Conservation (phyloP, 257 asterid genomes). For the Solanum sparsipilum region DNA sequence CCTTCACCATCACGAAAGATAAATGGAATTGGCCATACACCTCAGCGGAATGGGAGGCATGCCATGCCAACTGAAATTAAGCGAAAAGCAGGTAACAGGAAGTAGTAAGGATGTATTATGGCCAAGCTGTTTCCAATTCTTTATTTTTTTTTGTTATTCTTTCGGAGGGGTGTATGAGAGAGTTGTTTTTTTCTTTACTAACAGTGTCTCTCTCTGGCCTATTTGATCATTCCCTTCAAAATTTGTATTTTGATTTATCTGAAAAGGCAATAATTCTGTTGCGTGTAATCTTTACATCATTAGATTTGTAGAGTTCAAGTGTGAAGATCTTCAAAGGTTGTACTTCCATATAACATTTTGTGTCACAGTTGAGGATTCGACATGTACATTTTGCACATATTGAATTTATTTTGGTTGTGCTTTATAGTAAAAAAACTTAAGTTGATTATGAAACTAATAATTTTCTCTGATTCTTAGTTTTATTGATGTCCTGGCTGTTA, state of each 20-base stretch:
- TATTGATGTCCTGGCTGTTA: background rate
- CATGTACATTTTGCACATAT: background rate
- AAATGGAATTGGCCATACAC: conserved; percentile 33
- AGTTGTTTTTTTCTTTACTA: conserved; percentile 10
- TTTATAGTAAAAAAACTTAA: background rate
- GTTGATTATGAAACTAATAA: background rate
- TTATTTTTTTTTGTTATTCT: conserved; percentile 6
- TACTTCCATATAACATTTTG: background rate
- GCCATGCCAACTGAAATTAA: conserved; percentile 34
- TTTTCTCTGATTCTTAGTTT: background rate
- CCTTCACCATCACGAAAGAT: conserved; percentile 60
- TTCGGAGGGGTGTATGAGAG: conserved; percentile 19
- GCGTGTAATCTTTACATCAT: conserved; percentile 26
- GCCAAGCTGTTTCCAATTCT: conserved; percentile 9
- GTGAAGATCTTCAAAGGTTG: background rate
- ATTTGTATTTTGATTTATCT: conserved; percentile 10
- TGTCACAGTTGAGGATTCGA: background rate
- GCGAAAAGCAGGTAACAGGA: conserved; percentile 58
- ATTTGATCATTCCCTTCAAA: background rate
- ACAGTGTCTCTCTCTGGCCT: background rate
- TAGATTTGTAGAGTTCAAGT: background rate
- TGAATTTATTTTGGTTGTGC: background rate
- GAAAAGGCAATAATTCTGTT: conserved; percentile 48
- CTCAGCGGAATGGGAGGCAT: conserved; percentile 41
- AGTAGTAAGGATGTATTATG: conserved; percentile 18